Evolutionary conservation across 352 stramenopile species (phyloP).

Genomic region (Globisporangium uncinulatum): DNA sequence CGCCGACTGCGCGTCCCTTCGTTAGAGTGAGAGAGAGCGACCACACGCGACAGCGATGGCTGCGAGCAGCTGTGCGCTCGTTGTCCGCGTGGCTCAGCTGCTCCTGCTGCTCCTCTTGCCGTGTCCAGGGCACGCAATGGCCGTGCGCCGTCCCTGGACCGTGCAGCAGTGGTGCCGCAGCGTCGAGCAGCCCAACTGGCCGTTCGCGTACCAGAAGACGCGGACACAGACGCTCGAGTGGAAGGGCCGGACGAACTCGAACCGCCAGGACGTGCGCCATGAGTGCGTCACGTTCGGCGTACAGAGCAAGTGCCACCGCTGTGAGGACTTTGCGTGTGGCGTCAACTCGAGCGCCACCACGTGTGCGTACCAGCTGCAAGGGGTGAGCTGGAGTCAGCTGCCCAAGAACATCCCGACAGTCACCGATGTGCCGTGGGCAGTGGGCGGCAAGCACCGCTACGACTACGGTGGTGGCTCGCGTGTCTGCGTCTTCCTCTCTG

Average conservation of each 20-base stretch:
- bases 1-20: too few species aligned
- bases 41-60: not conserved
- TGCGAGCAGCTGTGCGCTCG: not conserved
- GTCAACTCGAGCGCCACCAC: constrained; percentile 13
- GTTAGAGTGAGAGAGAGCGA: not conserved
- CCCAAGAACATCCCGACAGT: constrained; percentile 91
- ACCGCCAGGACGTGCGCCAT: constrained; percentile 91
- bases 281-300: constrained; percentile 84
- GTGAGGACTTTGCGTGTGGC: constrained; percentile 84
- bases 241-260: constrained; percentile 85
- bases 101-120: not conserved
- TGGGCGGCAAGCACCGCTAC: constrained; percentile 87
- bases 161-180: constrained; percentile 83
- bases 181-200: constrained; percentile 84
- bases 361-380: constrained; percentile 93
- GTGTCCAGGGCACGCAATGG: constrained; percentile 25
- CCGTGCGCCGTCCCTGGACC: constrained; percentile 82
- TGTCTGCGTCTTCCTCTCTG: constrained; percentile 89
- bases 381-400: constrained; percentile 58
- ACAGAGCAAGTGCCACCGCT: constrained; percentile 93
- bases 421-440: constrained; percentile 90
- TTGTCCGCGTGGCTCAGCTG: not conserved
- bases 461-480: constrained; percentile 86
- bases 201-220: constrained; percentile 92
- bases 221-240: constrained; percentile 68